Base-by-base conservation (phyloP, 2,329 filamentous ascomycete species). In the Magnaporthales sp. region DNA sequence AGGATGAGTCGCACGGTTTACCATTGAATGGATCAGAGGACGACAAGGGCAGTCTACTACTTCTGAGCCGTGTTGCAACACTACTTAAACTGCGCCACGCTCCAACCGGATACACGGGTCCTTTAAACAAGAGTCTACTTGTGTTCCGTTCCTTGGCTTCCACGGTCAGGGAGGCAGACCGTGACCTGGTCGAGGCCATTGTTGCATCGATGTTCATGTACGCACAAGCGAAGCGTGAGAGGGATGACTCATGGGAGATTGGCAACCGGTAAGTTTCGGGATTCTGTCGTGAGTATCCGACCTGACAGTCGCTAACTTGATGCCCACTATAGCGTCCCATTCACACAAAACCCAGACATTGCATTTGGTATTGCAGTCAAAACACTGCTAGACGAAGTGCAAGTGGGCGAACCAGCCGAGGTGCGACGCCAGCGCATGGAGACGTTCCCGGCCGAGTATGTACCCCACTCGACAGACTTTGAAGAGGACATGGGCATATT, bases 31-130 rank as follows among this genome's bases (percentile, higher is more conserved):
- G 83, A 60, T 78, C 75, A 75, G 91, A 91, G 4, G 87, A 91
- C 56, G 93, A 97, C 70, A 92, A 91, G 75, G 83, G 85, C 32
- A 90, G 89, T 73, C 88, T 93, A 61, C 84, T 95, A 66, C 84
- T 99, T 61, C 88, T 98, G 72, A 95, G 93, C 71, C 90, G 95
- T 54, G 90, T 93, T 68, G 91, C 93, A 15, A 93, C 91, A 66
- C 82, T 98, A 67, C 86, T 93, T 65, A 92, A 91, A 73, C 83
- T 98, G 69, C 87, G 89, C 32, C 95, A 99, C 75, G 86, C 91
- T 71, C 84, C 86, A 3, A 93, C 94, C 71, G 95, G 95, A 31
- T 99, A 97, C 77, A 97, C 94, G 1, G 95, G 95, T 0, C 94
- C 95, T 1, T 84, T 99, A 1, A 97, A 93, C 81, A 90, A 95